Base-by-base conservation (phyloP, 371 early-diverging fungal species). In the Umbelopsis sp. region DNA sequence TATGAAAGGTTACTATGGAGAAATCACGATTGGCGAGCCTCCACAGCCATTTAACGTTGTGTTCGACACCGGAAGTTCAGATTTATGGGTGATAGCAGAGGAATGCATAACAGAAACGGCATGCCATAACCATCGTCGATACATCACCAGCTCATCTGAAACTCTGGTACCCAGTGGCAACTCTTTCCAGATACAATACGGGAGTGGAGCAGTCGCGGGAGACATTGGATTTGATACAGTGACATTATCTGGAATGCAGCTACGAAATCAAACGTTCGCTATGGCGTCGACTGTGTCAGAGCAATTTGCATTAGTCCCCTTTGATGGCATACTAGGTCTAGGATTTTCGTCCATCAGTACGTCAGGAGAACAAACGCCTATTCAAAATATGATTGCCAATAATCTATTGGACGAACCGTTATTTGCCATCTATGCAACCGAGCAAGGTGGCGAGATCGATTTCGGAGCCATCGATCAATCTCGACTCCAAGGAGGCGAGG, bases 41-140 rank as follows among this genome's bases (percentile, higher is more conserved):
- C 84, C 89, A 1, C 91, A 93, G 68, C 68, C 32, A 29, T 88
- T 92, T 69, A 77, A 82, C 24, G 85, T 93, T 6, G 80, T 91
- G 7, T 91, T 93, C 71, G 94, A 93, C 68, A 93, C 93, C 0
- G 94, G 93, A 0, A 91, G 91, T 29, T 80, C 89, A 29, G 88
- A 92, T 66, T 67, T 91, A 46, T 92, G 94, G 94, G 96, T 99
- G n/a, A 96, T 98, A 0, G 95, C 95, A 18, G 89, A 92, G 2
- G 83, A 90, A 66, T 98, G 98, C 84, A 72, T 77, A 35, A 92
- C 92, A 1, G 91, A 92, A 53, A 91, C 94, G 1, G 63, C 77
- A 1, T 81, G 81, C 44, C 32, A 38, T 7, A 52, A 67, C 24
- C 78, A 78, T 16, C 65, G 66, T 16, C 66, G 74, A 45, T 81